phyloP scores from a whole-genome alignment of 2,329 filamentous ascomycete genomes.

The Passalora sequoiae region DNA sequence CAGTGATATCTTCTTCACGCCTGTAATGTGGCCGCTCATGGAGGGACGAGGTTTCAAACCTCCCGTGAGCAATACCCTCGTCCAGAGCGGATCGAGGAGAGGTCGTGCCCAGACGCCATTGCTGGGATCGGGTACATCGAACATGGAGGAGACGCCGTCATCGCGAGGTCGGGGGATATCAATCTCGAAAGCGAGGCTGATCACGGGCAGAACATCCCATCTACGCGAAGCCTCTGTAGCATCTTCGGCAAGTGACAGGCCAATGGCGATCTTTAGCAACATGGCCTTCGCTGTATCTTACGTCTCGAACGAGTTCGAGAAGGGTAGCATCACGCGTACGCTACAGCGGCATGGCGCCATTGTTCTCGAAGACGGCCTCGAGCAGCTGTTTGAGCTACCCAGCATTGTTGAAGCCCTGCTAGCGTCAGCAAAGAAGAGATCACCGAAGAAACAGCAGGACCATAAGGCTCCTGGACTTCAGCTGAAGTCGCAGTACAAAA shows the following conservation, averaged over 20 bases:
- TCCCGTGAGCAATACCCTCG: conserved; percentile 7
- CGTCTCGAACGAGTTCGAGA: conserved; percentile 51
- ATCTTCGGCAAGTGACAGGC: conserved; percentile 8
- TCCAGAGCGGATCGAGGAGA: background rate
- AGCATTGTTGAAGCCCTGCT: conserved; percentile 29
- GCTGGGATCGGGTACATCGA: conserved; percentile 32
- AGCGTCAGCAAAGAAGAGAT: conserved; percentile 17
- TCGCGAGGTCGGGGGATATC: conserved; percentile 42
- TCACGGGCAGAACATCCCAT: conserved; percentile 14
- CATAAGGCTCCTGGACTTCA: conserved; percentile 21
- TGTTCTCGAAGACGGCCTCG: conserved; percentile 70
- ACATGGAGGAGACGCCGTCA: conserved; percentile 43
- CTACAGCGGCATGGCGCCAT: conserved; percentile 68
- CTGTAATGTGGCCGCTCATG: conserved; percentile 40
- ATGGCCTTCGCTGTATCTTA: conserved; percentile 90
- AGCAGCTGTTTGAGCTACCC: conserved; percentile 64
- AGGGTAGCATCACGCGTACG: conserved; percentile 53
- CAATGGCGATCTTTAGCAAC: conserved; percentile 56
- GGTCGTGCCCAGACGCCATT: conserved; percentile 9
- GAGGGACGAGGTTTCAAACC: conserved; percentile 36
- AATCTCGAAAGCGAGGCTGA: conserved; percentile 10
- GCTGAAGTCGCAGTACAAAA: conserved; percentile 50
- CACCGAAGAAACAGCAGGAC: conserved; percentile 16
- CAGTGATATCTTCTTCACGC: conserved; percentile 41
- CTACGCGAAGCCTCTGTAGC: conserved; percentile 27